Conservation (phyloP, 306 rosid species). For the Glycine soja region DNA sequence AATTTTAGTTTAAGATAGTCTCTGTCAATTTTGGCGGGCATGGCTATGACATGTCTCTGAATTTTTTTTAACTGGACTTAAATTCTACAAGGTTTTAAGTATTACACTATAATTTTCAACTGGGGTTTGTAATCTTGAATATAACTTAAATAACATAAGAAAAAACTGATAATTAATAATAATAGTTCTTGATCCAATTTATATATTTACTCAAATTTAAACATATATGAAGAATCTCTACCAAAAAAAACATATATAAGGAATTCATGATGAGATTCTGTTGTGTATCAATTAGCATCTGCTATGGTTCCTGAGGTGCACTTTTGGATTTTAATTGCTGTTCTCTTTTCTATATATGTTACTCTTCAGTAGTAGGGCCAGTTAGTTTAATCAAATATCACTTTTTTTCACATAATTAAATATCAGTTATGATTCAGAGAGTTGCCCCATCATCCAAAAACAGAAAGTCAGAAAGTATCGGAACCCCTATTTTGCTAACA, state of each 20-base stretch:
- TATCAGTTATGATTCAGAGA: conserved; percentile 31
- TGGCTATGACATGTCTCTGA: too few species aligned
- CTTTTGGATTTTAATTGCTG: conserved; percentile 33
- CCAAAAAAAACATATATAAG: not conserved
- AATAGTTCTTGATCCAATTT: not conserved
- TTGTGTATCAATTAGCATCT: conserved; percentile 37
- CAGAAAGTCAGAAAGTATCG: conserved; percentile 9
- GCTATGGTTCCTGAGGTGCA: conserved; percentile 27
- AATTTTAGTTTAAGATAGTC: too few species aligned
- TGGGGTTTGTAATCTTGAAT: not conserved
- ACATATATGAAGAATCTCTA: not conserved
- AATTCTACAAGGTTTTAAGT: too few species aligned
- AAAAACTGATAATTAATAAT: not conserved
- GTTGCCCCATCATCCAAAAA: conserved; percentile 38
- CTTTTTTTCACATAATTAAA: too few species aligned
- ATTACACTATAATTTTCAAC: too few species aligned
- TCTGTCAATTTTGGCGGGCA: too few species aligned
- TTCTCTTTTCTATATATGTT: conserved; percentile 20
- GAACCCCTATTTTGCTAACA: conserved; percentile 30
- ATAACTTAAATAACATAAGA: not conserved
- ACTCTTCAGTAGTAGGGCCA: conserved; percentile 16
- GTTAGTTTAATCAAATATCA: conserved; percentile 15
- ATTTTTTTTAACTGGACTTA: too few species aligned
- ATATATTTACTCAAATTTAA: conserved; percentile 12
- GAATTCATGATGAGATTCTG: conserved; percentile 48